phyloP scores from a whole-genome alignment of 345 rosid genomes.

The Citrus sinensis region DNA sequence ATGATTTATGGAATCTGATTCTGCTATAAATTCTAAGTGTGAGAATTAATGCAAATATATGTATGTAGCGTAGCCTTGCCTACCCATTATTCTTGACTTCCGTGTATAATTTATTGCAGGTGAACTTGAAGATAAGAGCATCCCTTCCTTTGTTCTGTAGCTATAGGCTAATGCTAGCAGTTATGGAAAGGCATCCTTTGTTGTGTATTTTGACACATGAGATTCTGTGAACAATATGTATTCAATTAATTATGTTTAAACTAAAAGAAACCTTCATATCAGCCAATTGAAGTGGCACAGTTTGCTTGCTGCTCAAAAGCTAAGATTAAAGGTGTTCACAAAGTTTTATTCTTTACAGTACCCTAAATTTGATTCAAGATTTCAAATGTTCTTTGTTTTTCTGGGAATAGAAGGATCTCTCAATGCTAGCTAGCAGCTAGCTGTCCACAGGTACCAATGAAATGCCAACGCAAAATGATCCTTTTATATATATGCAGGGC shows the following conservation, averaged over 20 bases:
- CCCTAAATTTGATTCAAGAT: neutral
- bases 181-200: slow-evolving; percentile 5
- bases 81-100: slow-evolving; percentile 30
- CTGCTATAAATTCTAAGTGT: slow-evolving; percentile 1
- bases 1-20: slow-evolving; percentile 36
- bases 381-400: neutral
- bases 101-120: neutral
- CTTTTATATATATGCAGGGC: too few species aligned
- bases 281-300: neutral
- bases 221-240: too few species aligned
- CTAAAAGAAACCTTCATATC: too few species aligned
- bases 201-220: neutral
- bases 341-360: neutral
- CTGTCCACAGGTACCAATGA: neutral
- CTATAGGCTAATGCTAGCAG: neutral
- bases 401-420: neutral
- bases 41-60: slow-evolving; percentile 6
- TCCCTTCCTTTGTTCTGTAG: slow-evolving; percentile 17
- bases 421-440: neutral
- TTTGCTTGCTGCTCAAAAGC: neutral
- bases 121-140: slow-evolving; percentile 4
- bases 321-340: neutral
- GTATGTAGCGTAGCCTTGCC: neutral
- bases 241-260: too few species aligned
- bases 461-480: neutral